phyloP scores from a whole-genome alignment of 2,329 filamentous ascomycete species.

The Cladosporium sp. region DNA sequence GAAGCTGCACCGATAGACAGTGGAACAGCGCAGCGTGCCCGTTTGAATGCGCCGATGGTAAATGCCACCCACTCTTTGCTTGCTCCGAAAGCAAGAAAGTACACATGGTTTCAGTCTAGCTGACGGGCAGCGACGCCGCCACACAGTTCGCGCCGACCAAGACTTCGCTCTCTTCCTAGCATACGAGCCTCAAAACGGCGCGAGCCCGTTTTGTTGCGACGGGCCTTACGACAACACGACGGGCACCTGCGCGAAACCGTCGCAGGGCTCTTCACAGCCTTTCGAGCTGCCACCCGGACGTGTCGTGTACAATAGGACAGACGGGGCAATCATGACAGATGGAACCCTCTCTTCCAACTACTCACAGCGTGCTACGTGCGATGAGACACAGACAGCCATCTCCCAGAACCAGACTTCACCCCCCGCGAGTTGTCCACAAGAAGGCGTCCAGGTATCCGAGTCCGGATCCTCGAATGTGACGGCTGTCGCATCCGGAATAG shows the following conservation, averaged over 20 bases:
- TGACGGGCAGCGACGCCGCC: neutral
- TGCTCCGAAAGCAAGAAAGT: neutral
- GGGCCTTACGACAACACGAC: neutral
- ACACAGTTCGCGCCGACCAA: neutral
- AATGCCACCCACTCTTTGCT: neutral
- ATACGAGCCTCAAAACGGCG: neutral
- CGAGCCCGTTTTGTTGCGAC: neutral
- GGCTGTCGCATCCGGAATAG: neutral
- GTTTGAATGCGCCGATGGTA: neutral
- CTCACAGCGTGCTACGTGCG: neutral
- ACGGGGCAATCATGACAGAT: neutral
- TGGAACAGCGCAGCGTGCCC: neutral
- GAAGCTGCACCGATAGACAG: neutral
- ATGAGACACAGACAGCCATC: neutral
- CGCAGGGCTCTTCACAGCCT: neutral
- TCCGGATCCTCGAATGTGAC: neutral
- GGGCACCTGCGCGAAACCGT: neutral
- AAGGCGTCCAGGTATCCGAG: neutral
- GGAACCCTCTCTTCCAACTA: neutral
- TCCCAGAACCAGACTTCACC: neutral
- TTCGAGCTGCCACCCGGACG: neutral
- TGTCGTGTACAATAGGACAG: neutral
- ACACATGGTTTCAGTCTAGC: neutral
- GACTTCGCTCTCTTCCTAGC: neutral
- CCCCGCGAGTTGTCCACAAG: neutral